These are phyloP conservation scores for Pulveroboletus sp. DNA, from an alignment of 768 basidiomycete species.

Conservation along the genomic window DNA sequence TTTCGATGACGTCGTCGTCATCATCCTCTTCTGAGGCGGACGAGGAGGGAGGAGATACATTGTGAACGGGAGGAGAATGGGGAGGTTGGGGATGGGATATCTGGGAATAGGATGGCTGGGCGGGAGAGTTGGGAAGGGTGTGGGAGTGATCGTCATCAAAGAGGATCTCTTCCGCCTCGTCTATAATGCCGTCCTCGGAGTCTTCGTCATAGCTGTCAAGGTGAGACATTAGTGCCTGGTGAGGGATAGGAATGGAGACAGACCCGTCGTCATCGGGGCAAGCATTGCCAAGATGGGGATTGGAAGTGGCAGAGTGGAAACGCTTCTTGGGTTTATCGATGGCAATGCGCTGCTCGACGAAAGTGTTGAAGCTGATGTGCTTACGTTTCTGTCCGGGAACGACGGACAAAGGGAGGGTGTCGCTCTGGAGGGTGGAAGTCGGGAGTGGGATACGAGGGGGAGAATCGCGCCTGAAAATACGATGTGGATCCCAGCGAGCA, in stretches of 20 bases:
- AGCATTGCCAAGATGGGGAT: constrained; percentile 25
- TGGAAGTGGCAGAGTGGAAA: constrained; percentile 4
- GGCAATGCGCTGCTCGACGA: constrained; percentile 93
- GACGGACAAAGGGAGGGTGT: constrained; percentile 16
- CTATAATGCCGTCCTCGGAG: constrained; percentile 52
- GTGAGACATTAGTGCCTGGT: neutral
- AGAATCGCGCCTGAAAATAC: constrained; percentile 54
- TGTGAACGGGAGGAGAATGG: constrained; percentile 22
- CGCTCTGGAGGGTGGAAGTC: constrained; percentile 16
- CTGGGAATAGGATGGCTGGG: constrained; percentile 15
- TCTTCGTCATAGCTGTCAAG: constrained; percentile 64
- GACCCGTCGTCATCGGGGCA: constrained; percentile 59
- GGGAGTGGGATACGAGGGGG: constrained; percentile 55
- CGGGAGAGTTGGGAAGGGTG: constrained; percentile 8
- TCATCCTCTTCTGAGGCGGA: constrained; percentile 40
- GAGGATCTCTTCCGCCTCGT: constrained; percentile 42
- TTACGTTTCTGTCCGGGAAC: constrained; percentile 52
- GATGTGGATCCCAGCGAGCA: constrained; percentile 46
- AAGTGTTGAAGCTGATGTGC: constrained; percentile 97
- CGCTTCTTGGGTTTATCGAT: constrained; percentile 66
- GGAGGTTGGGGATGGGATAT: constrained; percentile 8
- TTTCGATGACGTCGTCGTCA: constrained; percentile 60
- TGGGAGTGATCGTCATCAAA: constrained; percentile 29
- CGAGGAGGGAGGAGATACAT: constrained; percentile 28
- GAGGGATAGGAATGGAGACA: constrained; percentile 23